Evolutionary conservation across 352 stramenopile genomes (phyloP), one percentile per base, ranked within the genome.

Genomic region (Phytophthora uliginosa): DNA sequence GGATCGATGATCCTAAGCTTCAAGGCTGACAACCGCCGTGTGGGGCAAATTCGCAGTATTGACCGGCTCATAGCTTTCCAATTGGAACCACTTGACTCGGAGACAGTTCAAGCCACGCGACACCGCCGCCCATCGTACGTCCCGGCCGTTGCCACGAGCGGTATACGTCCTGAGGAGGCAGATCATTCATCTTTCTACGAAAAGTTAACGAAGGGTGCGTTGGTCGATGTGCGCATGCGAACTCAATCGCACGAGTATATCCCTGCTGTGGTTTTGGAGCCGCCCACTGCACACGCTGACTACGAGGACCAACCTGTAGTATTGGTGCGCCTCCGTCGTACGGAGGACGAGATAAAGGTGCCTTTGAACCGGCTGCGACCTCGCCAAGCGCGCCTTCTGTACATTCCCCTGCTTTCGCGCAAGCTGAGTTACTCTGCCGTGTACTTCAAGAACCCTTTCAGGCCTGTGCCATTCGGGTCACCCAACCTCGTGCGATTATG

Each of bases 381-480:
- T 18, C 82, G 90, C 0, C 88, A 94, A 72, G 79, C 90, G 18
- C 81, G 88, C 24, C 60, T 97, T 51, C 73, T 95, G 26, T 95
- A 96, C 63, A 89, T 95, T 18, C 89, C 86, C 31, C 68, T 97
- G 54, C 72, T 97, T 54, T 95, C 85, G 38, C 88, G 90, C 45
- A 97, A 97, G 64, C 78, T 97, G 56, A 94, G 86, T 48, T 97
- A 97, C 73, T 95, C 89, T 34, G 87, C 89, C 7, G 77, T 96
- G 57, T 97, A 97, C 62, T 97, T 94, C 59, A 97, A 97, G 69
- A 97, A 97, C 60, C 90, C 90, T 15, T 97, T 97, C 77, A 85
- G 89, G 0, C 90, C 90, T 2, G 84, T 91, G 28, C 89, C 90
- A n/a, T 97, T 97, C 51, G 88, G 90, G 0, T 87, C 86, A n/a